Evolutionary conservation across 306 rosid species (phyloP), one percentile per base, ranked within the genome.

Genomic region (Dalbergia cochinchinensis): DNA sequence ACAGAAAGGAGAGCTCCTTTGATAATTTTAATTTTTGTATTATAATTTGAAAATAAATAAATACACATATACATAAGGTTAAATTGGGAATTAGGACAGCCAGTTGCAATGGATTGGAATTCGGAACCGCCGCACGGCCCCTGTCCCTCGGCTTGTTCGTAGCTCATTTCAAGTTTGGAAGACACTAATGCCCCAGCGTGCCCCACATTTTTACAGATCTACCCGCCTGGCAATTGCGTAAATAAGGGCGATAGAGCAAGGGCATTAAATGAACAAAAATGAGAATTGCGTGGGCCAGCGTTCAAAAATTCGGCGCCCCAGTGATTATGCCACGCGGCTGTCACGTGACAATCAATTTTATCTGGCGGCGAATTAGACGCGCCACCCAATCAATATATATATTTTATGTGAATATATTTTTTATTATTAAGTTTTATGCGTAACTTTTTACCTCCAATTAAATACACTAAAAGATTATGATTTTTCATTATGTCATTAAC

Each of bases 1-100:
- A 20, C 13, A 79, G 87, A 88, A 88, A 85, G 92, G 79, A 55
- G 11, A 58, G 65, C 26, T 6, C 22, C 89, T 84, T 88, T 90
- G 34, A 61, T 45, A 62, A 50, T 10, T 71, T 44, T n/a, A 42
- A 51, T 68, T 60, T 5, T 19, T 64, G 3, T 4, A 5, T 63
- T 62, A 64, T 64, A 72, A 37, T 35, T 72, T 34, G 9, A 37
- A 51, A 18, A 19, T 5, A 11, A 67, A 47, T 5, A 45, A 53
- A 53, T 12, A 5, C 0, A 4, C 1, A 22, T 26, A 26, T 26
- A 12, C 0, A 4, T 20, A 64, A 47, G 44, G 34, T 8, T 44
- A 73, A 42, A 85, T 12, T 31, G 14, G 64, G 63, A 64, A 74
- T 35, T 82, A 50, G 7, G 11, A 16, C 11, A 44, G 11, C 10